Evolutionary conservation across 73 alveolate species (phyloP).

Genomic region (Uronychia setigera): DNA sequence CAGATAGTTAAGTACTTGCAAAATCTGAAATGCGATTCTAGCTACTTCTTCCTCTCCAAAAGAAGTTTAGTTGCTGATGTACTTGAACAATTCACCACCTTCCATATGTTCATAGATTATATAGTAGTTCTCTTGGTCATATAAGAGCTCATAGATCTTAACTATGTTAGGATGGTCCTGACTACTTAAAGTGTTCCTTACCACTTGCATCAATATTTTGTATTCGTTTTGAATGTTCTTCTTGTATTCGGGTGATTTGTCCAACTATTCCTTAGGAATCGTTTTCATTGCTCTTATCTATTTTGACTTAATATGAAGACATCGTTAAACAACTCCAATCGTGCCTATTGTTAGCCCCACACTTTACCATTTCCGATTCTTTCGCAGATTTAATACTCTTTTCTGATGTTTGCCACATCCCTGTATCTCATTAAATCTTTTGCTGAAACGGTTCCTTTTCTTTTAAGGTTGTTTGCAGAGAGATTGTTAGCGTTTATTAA

Average conservation of each 20-base stretch:
- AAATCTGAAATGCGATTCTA: background rate
- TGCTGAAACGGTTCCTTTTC: too few species aligned
- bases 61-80: background rate
- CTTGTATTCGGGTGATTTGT: background rate
- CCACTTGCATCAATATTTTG: background rate
- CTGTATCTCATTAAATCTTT: too few species aligned
- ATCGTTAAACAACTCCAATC: background rate
- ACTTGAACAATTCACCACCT: conserved; percentile 15
- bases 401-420: background rate
- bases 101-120: conserved; percentile 10
- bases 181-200: background rate
- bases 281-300: background rate
- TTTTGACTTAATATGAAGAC: background rate
- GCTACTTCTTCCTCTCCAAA: background rate
- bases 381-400: background rate
- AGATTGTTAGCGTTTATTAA: too few species aligned
- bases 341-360: background rate
- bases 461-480: too few species aligned
- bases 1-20: background rate
- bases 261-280: background rate
- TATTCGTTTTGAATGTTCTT: background rate
- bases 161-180: conserved; percentile 21
- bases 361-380: background rate
- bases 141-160: conserved; percentile 4
- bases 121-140: background rate